phyloP scores from a whole-genome alignment of 106 monocot species.

The Cymbidium sinense region DNA sequence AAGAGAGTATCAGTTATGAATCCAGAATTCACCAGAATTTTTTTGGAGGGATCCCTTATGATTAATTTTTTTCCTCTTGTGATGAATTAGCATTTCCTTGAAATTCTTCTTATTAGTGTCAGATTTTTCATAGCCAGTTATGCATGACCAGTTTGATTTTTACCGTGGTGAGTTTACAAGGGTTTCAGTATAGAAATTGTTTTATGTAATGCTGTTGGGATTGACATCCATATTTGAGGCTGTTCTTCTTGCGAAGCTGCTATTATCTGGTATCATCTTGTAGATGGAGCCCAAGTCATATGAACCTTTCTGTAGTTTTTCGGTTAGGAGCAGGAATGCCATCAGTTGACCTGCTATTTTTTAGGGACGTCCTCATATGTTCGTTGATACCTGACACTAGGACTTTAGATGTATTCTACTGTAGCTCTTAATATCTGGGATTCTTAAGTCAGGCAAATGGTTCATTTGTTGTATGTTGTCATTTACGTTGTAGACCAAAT shows the following conservation, averaged over 20 bases:
- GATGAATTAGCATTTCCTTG: not conserved
- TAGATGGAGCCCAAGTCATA: not conserved
- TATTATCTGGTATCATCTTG: not conserved
- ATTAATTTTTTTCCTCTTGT: not conserved
- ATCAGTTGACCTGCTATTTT: not conserved
- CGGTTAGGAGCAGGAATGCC: not conserved
- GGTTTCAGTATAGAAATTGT: not conserved
- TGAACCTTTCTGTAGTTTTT: not conserved
- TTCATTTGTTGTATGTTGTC: not conserved
- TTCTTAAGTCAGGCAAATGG: no score
- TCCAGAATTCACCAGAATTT: not conserved
- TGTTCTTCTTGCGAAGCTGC: not conserved
- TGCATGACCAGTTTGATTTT: not conserved
- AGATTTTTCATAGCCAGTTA: not conserved
- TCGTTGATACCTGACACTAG: not conserved
- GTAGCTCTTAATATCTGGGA: not conserved
- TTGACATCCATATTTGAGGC: not conserved
- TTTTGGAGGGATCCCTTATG: not conserved
- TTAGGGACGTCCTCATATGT: not conserved
- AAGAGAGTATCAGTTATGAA: not conserved
- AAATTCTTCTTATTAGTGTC: not conserved
- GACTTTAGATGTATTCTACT: not conserved
- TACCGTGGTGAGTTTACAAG: not conserved
- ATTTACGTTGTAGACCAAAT: not conserved
- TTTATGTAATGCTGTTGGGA: not conserved